These are phyloP conservation scores for Centaurea solstitialis DNA, from an alignment of 129 eudicot genomes.

Conservation along the genomic window DNA sequence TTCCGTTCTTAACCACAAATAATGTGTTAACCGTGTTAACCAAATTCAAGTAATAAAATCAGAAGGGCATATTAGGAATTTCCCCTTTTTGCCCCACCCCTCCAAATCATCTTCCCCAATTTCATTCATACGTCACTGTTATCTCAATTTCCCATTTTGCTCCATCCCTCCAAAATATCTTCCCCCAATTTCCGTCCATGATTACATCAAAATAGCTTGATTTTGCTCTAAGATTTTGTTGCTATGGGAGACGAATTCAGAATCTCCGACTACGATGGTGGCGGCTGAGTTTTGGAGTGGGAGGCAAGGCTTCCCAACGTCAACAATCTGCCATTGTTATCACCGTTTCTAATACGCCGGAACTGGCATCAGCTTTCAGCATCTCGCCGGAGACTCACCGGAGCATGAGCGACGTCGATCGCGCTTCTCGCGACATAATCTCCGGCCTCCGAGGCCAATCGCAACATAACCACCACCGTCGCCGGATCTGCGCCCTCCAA, in stretches of 20 bases:
- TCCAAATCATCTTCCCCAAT: slow-evolving; percentile 4
- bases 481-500: no score
- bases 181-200: not conserved
- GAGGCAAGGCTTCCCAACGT: slow-evolving; percentile 60
- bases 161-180: no score
- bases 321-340: slow-evolving; percentile 56
- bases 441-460: slow-evolving; percentile 34
- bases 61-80: no score
- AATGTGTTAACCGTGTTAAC: no score
- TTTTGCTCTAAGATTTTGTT: not conserved
- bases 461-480: no score
- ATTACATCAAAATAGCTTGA: not conserved
- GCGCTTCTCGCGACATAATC: slow-evolving; percentile 63
- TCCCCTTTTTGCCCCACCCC: not conserved
- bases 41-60: no score
- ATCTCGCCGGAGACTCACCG: slow-evolving; percentile 63
- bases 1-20: no score
- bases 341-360: slow-evolving; percentile 59
- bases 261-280: slow-evolving; percentile 8
- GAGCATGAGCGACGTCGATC: slow-evolving; percentile 55
- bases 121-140: slow-evolving; percentile 8
- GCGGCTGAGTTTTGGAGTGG: slow-evolving; percentile 56
- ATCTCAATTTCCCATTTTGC: no score
- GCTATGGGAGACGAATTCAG: slow-evolving; percentile 19
- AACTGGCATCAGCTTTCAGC: slow-evolving; percentile 68